phyloP scores from a whole-genome alignment of 345 rosid genomes.

The Ceriops zippeliana region DNA sequence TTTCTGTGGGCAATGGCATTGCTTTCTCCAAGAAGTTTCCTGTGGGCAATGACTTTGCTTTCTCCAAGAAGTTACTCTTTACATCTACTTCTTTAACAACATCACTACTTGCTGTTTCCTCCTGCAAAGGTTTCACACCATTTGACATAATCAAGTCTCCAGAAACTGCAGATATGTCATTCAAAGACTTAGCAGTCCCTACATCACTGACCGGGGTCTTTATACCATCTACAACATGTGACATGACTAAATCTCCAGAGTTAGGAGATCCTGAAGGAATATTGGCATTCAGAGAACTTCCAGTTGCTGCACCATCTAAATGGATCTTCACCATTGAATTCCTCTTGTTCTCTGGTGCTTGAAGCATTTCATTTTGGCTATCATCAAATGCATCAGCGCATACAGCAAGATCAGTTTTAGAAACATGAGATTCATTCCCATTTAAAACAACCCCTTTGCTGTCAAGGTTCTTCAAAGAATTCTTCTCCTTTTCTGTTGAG shows the following conservation, averaged over 20 bases:
- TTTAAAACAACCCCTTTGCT: constrained; percentile 31
- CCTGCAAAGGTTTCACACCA: constrained; percentile 16
- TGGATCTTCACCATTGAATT: constrained; percentile 27
- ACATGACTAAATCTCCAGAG: constrained; percentile 6
- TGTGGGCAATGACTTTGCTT: constrained; percentile 10
- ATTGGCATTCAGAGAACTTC: constrained; percentile 23
- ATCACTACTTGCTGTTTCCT: constrained; percentile 10
- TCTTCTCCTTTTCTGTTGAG: constrained; percentile 35
- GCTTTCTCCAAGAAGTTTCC: constrained; percentile 11
- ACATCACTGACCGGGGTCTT: constrained; percentile 27
- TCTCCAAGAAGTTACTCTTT: constrained; percentile 9
- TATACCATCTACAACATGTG: constrained; percentile 5
- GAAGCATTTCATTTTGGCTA: constrained; percentile 19
- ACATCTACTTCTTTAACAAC: constrained; percentile 20
- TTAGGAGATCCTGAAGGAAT: constrained; percentile 24
- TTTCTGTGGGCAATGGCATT: constrained; percentile 10
- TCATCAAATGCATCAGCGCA: constrained; percentile 21
- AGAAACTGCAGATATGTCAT: constrained; percentile 22
- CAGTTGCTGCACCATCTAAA: constrained; percentile 20
- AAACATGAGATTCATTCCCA: constrained; percentile 27
- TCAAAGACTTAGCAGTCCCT: constrained; percentile 20
- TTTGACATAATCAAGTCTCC: constrained; percentile 6
- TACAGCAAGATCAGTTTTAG: constrained; percentile 22
- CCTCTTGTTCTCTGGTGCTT: constrained; percentile 21
- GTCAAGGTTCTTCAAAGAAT: constrained; percentile 27